These are phyloP conservation scores for Pisolithus marmoratus DNA, from an alignment of 768 basidiomycete genomes.

Conservation along the genomic window DNA sequence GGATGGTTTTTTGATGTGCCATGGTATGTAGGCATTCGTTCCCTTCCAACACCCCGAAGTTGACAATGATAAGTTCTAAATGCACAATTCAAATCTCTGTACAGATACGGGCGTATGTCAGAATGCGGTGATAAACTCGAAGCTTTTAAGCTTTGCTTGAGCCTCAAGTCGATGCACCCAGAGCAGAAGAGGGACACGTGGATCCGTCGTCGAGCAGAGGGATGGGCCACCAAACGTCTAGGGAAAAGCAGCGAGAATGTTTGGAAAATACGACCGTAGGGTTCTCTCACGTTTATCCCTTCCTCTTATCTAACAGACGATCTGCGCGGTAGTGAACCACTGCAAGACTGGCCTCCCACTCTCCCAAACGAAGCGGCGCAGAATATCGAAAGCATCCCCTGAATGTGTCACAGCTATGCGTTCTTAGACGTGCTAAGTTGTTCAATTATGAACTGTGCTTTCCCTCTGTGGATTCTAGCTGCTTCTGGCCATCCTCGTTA, in stretches of 20 bases:
- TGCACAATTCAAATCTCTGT: slow-evolving; percentile 77
- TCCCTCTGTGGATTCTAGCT: too few relatives aligned
- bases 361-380: slow-evolving; percentile 17
- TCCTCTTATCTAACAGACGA: neutral
- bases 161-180: slow-evolving; percentile 68
- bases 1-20: slow-evolving; percentile 67
- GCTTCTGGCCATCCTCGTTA: too few relatives aligned
- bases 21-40: slow-evolving; percentile 37
- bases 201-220: slow-evolving; percentile 83
- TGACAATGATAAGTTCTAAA: slow-evolving; percentile 51
- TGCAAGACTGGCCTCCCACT: slow-evolving; percentile 24
- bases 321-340: slow-evolving; percentile 13
- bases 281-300: slow-evolving; percentile 7
- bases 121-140: slow-evolving; percentile 75
- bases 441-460: too few relatives aligned
- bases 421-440: too few relatives aligned
- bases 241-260: slow-evolving; percentile 89
- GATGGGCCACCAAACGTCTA: slow-evolving; percentile 83
- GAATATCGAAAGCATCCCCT: slow-evolving; percentile 20
- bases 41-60: neutral
- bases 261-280: slow-evolving; percentile 84
- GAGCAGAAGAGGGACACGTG: slow-evolving; percentile 78
- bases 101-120: slow-evolving; percentile 73
- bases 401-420: neutral
- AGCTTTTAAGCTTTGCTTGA: slow-evolving; percentile 95